Percentiles rank a stretch among this genome's conserved stretches.
Evolutionary conservation across 257 asterid species (phyloP).

Genomic region (Cinchona pubescens): DNA sequence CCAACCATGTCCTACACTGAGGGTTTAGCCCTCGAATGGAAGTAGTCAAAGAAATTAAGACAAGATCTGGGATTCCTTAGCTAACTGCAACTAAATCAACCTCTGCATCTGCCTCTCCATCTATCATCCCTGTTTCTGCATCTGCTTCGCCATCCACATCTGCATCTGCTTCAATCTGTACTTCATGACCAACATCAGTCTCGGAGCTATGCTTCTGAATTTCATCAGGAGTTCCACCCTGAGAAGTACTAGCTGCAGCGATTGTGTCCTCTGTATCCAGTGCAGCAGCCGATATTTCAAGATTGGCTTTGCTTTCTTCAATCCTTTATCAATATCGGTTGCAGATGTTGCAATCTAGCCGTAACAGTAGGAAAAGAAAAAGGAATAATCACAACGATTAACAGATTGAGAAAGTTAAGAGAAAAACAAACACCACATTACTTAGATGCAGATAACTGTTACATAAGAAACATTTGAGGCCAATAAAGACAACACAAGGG

Average conservation of each 20-base stretch:
- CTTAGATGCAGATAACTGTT: neutral
- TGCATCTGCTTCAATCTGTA: slow-evolving; percentile 54
- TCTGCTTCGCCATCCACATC: slow-evolving; percentile 38
- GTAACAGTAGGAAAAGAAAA: neutral
- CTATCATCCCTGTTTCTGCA: slow-evolving; percentile 38
- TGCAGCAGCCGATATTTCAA: slow-evolving; percentile 47
- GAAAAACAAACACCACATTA: neutral
- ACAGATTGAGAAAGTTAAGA: neutral
- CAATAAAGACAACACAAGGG: neutral
- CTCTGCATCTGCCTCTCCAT: slow-evolving; percentile 64
- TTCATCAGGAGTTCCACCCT: slow-evolving; percentile 61
- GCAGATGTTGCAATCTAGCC: slow-evolving; percentile 50
- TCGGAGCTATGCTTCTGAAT: slow-evolving; percentile 64
- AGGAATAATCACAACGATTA: neutral
- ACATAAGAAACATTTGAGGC: neutral
- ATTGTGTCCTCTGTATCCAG: slow-evolving; percentile 49
- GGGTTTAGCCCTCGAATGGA: no score
- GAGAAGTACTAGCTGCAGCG: slow-evolving; percentile 50
- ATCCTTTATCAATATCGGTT: slow-evolving; percentile 53
- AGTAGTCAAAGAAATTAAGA: neutral
- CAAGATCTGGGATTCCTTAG: neutral
- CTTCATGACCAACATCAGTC: slow-evolving; percentile 55
- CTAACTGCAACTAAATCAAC: slow-evolving; percentile 49
- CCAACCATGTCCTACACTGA: no score
- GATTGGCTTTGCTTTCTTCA: slow-evolving; percentile 50